Evolutionary conservation across 345 rosid genomes (phyloP).

Genomic region (Capsella bursapastoris): DNA sequence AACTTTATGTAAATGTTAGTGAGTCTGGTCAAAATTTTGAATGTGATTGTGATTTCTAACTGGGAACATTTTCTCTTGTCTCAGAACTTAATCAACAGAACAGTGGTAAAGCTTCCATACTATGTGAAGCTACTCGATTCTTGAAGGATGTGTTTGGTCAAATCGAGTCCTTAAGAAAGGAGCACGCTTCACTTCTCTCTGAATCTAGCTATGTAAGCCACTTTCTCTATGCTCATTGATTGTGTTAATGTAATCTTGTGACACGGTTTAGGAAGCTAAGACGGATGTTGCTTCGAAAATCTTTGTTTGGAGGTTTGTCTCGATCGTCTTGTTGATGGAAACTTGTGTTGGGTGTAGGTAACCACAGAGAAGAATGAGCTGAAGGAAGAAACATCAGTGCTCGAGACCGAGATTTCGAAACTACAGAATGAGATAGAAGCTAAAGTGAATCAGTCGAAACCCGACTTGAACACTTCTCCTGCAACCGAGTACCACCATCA

Average conservation of each 20-base stretch:
- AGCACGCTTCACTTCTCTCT: slow-evolving; percentile 64
- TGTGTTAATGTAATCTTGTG: background rate
- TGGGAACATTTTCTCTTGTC: background rate
- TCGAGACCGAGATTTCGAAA: slow-evolving; percentile 63
- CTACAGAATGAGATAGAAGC: slow-evolving; percentile 60
- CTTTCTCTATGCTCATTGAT: background rate
- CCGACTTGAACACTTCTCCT: slow-evolving; percentile 63
- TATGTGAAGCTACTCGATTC: slow-evolving; percentile 72
- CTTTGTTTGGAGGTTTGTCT: background rate
- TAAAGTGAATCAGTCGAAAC: slow-evolving; percentile 54
- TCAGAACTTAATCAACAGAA: slow-evolving; percentile 69
- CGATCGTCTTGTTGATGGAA: background rate
- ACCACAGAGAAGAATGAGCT: slow-evolving; percentile 80
- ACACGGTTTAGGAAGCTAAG: background rate
- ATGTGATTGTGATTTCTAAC: slow-evolving; percentile 15
- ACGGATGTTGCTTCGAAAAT: background rate
- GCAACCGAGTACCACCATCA: slow-evolving; percentile 51
- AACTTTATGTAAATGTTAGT: too few relatives aligned
- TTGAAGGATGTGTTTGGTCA: slow-evolving; percentile 73
- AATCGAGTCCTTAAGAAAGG: slow-evolving; percentile 79
- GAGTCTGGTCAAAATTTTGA: background rate
- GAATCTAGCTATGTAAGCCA: slow-evolving; percentile 80
- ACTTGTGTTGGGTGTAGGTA: slow-evolving; percentile 51
- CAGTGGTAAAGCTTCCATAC: slow-evolving; percentile 79
- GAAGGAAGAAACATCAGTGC: slow-evolving; percentile 72